These are phyloP conservation scores for Syzygium oleosum DNA, from an alignment of 345 rosid species.

Conservation along the genomic window DNA sequence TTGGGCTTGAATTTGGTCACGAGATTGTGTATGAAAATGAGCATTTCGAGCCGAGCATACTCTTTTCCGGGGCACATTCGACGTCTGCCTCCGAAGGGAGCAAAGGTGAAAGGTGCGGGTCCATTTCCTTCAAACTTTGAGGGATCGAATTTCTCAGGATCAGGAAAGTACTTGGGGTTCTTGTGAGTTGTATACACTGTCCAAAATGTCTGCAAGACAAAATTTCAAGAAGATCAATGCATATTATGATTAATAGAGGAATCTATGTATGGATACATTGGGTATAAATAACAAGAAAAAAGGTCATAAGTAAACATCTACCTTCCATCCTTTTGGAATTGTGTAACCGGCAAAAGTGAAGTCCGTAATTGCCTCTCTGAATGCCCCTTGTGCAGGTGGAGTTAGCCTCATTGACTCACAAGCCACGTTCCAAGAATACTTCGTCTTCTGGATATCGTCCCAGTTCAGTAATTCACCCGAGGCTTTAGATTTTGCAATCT, in stretches of 20 bases:
- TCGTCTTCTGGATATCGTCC: background rate
- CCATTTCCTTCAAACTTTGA: background rate
- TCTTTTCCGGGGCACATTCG: background rate
- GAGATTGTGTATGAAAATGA: background rate
- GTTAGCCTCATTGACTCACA: background rate
- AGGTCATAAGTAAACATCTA: background rate
- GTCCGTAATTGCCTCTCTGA: background rate
- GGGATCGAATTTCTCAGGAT: background rate
- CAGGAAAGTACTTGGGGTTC: background rate
- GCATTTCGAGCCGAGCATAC: background rate
- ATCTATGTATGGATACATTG: background rate
- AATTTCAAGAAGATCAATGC: background rate
- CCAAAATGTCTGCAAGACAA: background rate
- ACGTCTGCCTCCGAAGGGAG: background rate
- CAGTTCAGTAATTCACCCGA: background rate
- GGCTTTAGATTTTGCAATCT: background rate
- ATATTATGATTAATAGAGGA: background rate
- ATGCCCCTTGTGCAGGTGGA: background rate
- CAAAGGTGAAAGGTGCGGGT: background rate
- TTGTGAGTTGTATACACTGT: background rate
- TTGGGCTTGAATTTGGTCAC: background rate
- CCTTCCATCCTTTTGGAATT: background rate
- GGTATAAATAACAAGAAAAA: background rate
- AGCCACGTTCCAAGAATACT: background rate
- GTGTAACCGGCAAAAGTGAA: background rate